Evolutionary conservation across 768 basidiomycete species (phyloP).

Genomic region (Lentinus brumalis): DNA sequence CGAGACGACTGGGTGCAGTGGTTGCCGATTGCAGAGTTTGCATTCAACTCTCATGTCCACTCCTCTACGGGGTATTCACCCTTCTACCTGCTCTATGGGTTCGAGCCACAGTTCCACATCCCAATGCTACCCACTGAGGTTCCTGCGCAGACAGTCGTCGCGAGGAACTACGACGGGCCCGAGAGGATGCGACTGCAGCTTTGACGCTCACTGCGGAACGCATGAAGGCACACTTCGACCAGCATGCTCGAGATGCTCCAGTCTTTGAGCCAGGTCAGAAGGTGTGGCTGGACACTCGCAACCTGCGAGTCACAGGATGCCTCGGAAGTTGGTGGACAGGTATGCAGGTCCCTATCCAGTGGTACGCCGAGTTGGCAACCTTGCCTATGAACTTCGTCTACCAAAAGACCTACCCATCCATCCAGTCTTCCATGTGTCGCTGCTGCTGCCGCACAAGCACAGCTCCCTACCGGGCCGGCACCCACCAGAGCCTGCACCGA

Average conservation of each 20-base stretch:
- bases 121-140: too few species aligned
- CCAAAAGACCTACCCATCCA: not conserved
- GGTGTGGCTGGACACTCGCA: too few species aligned
- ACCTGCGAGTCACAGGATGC: not conserved
- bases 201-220: not conserved
- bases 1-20: constrained; percentile 47
- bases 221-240: not conserved
- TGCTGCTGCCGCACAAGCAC: not conserved
- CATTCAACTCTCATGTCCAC: constrained; percentile 40
- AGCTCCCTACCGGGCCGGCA: too few species aligned
- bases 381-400: not conserved
- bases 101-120: too few species aligned
- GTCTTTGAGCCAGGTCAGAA: not conserved
- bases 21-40: constrained; percentile 44
- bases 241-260: not conserved
- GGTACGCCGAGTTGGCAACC: not conserved
- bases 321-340: not conserved
- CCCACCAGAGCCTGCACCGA: too few species aligned
- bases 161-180: too few species aligned
- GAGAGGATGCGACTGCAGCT: too few species aligned
- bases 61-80: constrained; percentile 29
- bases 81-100: not conserved
- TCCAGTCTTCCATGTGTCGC: not conserved
- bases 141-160: too few species aligned
- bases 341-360: not conserved